A percentile compares a stretch with the other conserved stretches of the same genome.
These are phyloP conservation scores for Boletus rex-veris DNA, from an alignment of 768 basidiomycete species.

Conservation along the genomic window DNA sequence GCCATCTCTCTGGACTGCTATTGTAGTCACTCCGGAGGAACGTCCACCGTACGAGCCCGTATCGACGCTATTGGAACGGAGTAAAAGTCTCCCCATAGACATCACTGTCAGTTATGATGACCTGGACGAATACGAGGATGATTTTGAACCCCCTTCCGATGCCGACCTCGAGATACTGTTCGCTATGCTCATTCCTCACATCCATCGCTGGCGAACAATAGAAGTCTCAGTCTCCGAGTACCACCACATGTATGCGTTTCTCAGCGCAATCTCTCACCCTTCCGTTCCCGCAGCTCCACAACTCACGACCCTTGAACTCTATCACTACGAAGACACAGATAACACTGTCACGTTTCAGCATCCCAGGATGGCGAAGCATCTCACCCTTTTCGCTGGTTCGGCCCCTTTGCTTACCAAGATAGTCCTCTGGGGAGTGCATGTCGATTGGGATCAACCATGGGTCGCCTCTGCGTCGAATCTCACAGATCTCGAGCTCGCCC, in stretches of 20 bases:
- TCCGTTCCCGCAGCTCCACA: constrained; percentile 46
- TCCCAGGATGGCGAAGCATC: constrained; percentile 18
- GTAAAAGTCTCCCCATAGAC: constrained; percentile 51
- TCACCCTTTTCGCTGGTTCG: constrained; percentile 54
- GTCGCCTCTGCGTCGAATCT: constrained; percentile 31
- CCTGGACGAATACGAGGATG: constrained; percentile 8
- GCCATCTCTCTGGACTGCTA: constrained; percentile 54
- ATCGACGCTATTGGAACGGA: constrained; percentile 46
- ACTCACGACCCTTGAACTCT: constrained; percentile 52
- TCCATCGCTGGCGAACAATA: constrained; percentile 51
- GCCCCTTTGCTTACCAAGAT: constrained; percentile 48
- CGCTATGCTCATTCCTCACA: constrained; percentile 47
- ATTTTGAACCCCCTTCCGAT: constrained; percentile 8
- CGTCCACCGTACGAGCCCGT: constrained; percentile 44
- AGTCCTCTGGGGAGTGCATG: constrained; percentile 65
- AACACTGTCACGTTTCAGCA: constrained; percentile 15
- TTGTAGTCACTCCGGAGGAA: constrained; percentile 27
- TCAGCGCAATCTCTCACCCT: constrained; percentile 39
- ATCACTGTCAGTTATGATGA: constrained; percentile 41
- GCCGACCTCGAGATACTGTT: constrained; percentile 26
- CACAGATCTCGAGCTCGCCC: constrained; percentile 54
- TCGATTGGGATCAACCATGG: constrained; percentile 56
- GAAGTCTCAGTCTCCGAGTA: constrained; percentile 46
- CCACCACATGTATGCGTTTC: constrained; percentile 41
- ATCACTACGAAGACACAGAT: constrained; percentile 42